phyloP scores from a whole-genome alignment of 257 asterid genomes.

The Nicotiana knightiana region DNA sequence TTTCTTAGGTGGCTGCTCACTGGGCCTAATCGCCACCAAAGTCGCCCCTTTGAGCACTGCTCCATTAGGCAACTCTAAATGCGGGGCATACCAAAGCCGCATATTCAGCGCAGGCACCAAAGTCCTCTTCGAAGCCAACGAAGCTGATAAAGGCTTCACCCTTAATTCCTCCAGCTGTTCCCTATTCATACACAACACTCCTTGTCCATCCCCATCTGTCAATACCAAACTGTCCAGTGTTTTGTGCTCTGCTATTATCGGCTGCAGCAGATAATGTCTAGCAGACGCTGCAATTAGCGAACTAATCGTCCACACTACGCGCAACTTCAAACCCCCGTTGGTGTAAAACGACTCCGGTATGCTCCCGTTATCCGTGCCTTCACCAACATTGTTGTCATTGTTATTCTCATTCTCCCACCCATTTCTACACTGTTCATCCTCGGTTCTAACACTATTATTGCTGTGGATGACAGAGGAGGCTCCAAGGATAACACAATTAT shows the following conservation, averaged over 20 bases:
- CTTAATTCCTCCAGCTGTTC: conserved; percentile 69
- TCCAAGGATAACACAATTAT: conserved; percentile 66
- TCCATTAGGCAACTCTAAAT: conserved; percentile 58
- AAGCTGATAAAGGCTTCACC: conserved; percentile 66
- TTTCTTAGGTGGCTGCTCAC: conserved; percentile 55
- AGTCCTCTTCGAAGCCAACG: conserved; percentile 64
- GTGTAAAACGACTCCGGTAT: conserved; percentile 66
- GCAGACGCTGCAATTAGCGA: conserved; percentile 77
- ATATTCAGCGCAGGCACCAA: conserved; percentile 60
- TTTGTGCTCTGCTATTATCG: conserved; percentile 61
- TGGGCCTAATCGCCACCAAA: conserved; percentile 66
- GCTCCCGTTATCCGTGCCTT: conserved; percentile 44
- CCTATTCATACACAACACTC: conserved; percentile 58
- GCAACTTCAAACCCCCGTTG: conserved; percentile 61
- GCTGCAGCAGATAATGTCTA: conserved; percentile 66
- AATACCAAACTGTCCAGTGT: conserved; percentile 51
- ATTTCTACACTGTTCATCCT: not conserved
- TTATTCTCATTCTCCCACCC: not conserved
- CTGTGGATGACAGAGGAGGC: conserved; percentile 46
- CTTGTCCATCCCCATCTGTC: conserved; percentile 67
- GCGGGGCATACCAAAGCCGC: conserved; percentile 65
- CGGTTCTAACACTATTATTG: not conserved
- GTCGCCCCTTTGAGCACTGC: conserved; percentile 65
- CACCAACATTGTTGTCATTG: not conserved
- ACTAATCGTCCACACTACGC: conserved; percentile 79